phyloP scores from a whole-genome alignment of 352 stramenopile genomes.

The Globisporangium acanthophoron region DNA sequence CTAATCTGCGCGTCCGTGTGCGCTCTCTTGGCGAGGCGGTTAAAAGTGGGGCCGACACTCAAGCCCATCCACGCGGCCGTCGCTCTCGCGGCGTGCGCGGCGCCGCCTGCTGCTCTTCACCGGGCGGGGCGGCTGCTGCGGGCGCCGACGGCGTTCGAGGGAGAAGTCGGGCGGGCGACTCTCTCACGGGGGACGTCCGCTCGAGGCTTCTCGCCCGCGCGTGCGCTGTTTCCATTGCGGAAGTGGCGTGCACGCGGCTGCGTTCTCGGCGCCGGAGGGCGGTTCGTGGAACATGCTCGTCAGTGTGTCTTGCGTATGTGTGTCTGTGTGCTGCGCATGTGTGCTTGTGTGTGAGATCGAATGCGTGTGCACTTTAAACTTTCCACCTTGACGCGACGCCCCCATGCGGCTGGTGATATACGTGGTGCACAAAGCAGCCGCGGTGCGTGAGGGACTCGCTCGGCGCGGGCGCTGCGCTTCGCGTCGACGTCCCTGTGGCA shows the following conservation, averaged over 20 bases:
- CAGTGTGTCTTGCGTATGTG: constrained; percentile 2
- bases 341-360: constrained; percentile 6
- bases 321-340: neutral
- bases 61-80: constrained; percentile 19
- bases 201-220: constrained; percentile 26
- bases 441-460: constrained; percentile 32
- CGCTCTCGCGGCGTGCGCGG: constrained; percentile 14
- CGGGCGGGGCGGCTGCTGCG: neutral
- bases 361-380: constrained; percentile 59
- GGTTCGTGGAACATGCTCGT: constrained; percentile 26
- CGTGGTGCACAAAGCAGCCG: constrained; percentile 66
- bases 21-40: constrained; percentile 44
- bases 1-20: constrained; percentile 3
- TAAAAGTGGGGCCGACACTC: constrained; percentile 72
- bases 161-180: constrained; percentile 5
- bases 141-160: constrained; percentile 18
- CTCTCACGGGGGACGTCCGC: neutral
- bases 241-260: constrained; percentile 22
- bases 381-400: constrained; percentile 45
- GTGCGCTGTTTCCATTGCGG: constrained; percentile 41
- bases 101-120: neutral
- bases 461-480: constrained; percentile 12
- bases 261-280: constrained; percentile 37
- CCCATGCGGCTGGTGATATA: constrained; percentile 68
- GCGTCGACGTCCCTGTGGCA: constrained; percentile 23